Evolutionary conservation across 176 grass and related monocot genomes (phyloP), one percentile per base, ranked within the genome.

Genomic region (Cenchrus purpureus): DNA sequence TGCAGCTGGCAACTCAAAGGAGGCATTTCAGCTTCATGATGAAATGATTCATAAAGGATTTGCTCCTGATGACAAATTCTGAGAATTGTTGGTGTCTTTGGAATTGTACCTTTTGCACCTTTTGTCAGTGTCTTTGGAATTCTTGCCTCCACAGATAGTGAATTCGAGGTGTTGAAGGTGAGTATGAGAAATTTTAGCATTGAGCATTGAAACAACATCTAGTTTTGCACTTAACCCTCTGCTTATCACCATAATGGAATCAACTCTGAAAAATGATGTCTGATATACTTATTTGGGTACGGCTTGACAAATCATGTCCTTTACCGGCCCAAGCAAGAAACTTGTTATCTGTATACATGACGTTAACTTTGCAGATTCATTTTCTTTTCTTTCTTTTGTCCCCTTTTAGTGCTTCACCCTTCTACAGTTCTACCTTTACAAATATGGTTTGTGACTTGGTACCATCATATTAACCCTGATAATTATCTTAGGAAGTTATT

Each of bases 31-130:
- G 73, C 86, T 99, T 77, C 93, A 99, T 79, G 91, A 96, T 85
- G 97, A 94, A 88, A 94, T 99, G 93, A 82, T 99, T 86, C 88
- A 89, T 60, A 96, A 79, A 88, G 97, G 97, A 48, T 89, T 96
- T 76, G 97, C 88, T 61, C 97, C 93, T 5, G 91, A 99, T 74
- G 93, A 99, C 43, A 98, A 92, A 57, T 98, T 94, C 45, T 98
- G 88, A 97, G 67, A 73, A 90, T 20, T 22, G 6, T 40, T 62
- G n/a, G n/a, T 62, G 11, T 32, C 31, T 32, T 86, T 53, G 32
- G n/a, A 42, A 44, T 19, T 46, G 4, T 57, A 60, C 15, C 15
- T n/a, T 37, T 88, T 81, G 20, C 10, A 60, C 15, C 15, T n/a
- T 37, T 88, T 81, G 20, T 6, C 19, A 22, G 2, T 40, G 71